Conservation (phyloP, 306 rosid genomes). For the Quercus aquifolioides region DNA sequence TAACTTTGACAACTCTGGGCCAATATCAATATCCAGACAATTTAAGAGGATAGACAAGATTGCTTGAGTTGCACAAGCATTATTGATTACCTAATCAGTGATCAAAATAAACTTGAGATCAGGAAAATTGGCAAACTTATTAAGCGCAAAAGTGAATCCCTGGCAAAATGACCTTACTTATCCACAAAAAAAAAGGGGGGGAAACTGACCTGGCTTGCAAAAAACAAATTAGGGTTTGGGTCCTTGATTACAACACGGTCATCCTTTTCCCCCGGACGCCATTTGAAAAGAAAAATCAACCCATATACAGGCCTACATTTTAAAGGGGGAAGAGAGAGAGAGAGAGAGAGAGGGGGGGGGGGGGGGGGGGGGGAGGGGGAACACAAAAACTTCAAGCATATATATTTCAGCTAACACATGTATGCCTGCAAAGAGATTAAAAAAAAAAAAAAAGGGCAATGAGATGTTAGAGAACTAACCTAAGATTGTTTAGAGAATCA, state of each 20-base stretch:
- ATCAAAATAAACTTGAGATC: neutral
- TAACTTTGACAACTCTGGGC: conserved; percentile 81
- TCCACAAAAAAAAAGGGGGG: neutral
- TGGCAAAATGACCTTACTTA: neutral
- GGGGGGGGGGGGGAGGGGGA: neutral
- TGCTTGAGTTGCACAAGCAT: conserved; percentile 99
- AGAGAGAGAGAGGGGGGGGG: neutral
- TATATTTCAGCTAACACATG: neutral
- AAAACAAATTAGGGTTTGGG: conserved; percentile 92
- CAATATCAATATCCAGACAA: conserved; percentile 77
- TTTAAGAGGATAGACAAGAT: conserved; percentile 93
- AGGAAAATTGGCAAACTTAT: conserved; percentile 6
- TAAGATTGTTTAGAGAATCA: conserved; percentile 75
- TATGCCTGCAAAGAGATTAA: neutral
- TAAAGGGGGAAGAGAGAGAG: neutral
- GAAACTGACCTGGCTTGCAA: conserved; percentile 85
- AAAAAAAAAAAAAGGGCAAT: conserved; percentile 13
- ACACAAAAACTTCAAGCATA: conserved; percentile 10
- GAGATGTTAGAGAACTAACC: conserved; percentile 37
- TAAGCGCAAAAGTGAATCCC: neutral
- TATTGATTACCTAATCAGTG: conserved; percentile 71
- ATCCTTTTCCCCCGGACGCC: conserved; percentile 97
- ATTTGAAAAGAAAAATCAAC: conserved; percentile 95
- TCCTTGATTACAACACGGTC: conserved; percentile 85
- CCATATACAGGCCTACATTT: conserved; percentile 89